A percentile compares a stretch with the other conserved stretches of the same genome.
These are phyloP conservation scores for Elongisporangium prolatum DNA, from an alignment of 352 stramenopile genomes.

Conservation along the genomic window DNA sequence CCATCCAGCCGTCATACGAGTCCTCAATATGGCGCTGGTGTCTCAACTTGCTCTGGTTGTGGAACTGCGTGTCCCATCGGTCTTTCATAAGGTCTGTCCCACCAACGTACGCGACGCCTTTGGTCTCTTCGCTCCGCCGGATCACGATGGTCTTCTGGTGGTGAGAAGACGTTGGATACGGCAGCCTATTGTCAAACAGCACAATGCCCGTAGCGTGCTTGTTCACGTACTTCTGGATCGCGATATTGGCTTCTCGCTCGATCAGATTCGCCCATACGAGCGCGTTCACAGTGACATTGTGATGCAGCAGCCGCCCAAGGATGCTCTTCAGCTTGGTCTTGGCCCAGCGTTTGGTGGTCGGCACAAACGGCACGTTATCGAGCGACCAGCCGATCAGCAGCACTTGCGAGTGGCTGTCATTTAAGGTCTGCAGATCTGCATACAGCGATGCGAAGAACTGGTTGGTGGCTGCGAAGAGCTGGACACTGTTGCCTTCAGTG, in stretches of 20 bases:
- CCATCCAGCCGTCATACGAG: slow-evolving; percentile 46
- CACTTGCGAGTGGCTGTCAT: slow-evolving; percentile 26
- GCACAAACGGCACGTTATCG: slow-evolving; percentile 55
- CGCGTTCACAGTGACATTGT: slow-evolving; percentile 39
- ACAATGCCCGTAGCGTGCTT: slow-evolving; percentile 16
- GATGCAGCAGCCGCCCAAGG: slow-evolving; percentile 21
- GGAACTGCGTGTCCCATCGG: slow-evolving; percentile 50
- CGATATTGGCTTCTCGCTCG: slow-evolving; percentile 46
- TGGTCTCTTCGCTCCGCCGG: slow-evolving; percentile 5
- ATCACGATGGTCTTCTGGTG: slow-evolving; percentile 51
- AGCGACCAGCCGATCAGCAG: slow-evolving; percentile 61
- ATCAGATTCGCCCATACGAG: slow-evolving; percentile 66
- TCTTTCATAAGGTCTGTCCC: slow-evolving; percentile 50
- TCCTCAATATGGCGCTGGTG: slow-evolving; percentile 17
- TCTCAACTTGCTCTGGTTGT: slow-evolving; percentile 37
- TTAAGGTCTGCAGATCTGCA: slow-evolving; percentile 30
- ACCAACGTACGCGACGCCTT: slow-evolving; percentile 39
- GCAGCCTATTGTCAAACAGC: slow-evolving; percentile 51
- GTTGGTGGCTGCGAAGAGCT: slow-evolving; percentile 27
- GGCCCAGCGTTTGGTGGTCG: slow-evolving; percentile 17
- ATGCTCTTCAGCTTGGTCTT: slow-evolving; percentile 33
- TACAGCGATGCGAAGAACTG: slow-evolving; percentile 50
- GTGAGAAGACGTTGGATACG: slow-evolving; percentile 20
- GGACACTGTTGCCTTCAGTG: slow-evolving; percentile 45
- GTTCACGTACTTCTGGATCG: slow-evolving; percentile 53